Conservation (phyloP, 345 rosid genomes). For the Bruguiera sexangula region DNA sequence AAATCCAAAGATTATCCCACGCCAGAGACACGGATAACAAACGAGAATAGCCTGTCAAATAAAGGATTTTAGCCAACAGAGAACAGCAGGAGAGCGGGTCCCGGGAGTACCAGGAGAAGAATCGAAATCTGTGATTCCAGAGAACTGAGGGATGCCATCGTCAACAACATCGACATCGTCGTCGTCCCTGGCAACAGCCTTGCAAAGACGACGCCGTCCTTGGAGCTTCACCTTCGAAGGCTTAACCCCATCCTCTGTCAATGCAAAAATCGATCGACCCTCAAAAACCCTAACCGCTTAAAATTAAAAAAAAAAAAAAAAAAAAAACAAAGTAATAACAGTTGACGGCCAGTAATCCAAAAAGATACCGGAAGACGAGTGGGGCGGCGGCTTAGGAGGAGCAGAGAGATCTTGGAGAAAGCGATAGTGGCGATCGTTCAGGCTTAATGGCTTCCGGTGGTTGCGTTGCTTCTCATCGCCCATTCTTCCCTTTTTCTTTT, state of each 20-base stretch:
- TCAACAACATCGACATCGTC: neutral
- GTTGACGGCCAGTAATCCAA: neutral
- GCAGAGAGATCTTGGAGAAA: conserved; percentile 69
- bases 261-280: conserved; percentile 3
- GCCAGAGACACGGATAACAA: too few species aligned
- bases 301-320: neutral
- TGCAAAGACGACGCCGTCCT: conserved; percentile 29
- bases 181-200: neutral
- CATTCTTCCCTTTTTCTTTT: conserved; percentile 26
- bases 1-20: too few species aligned
- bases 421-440: conserved; percentile 82
- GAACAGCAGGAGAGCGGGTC: too few species aligned
- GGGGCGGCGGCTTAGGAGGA: conserved; percentile 40
- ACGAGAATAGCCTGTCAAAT: too few species aligned
- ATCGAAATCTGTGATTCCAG: conserved; percentile 53
- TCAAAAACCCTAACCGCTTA: neutral
- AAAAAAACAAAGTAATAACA: too few species aligned
- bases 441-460: conserved; percentile 61
- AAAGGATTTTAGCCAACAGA: too few species aligned
- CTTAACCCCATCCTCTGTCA: conserved; percentile 29
- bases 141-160: conserved; percentile 28
- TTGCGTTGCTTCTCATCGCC: conserved; percentile 40
- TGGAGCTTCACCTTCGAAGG: conserved; percentile 24
- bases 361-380: conserved; percentile 31
- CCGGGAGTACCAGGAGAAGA: conserved; percentile 40